Percentiles rank a stretch among this genome's conserved stretches.
These are phyloP conservation scores for Hypoxylon sp. DNA, from an alignment of 2,329 filamentous ascomycete genomes.

Conservation along the genomic window DNA sequence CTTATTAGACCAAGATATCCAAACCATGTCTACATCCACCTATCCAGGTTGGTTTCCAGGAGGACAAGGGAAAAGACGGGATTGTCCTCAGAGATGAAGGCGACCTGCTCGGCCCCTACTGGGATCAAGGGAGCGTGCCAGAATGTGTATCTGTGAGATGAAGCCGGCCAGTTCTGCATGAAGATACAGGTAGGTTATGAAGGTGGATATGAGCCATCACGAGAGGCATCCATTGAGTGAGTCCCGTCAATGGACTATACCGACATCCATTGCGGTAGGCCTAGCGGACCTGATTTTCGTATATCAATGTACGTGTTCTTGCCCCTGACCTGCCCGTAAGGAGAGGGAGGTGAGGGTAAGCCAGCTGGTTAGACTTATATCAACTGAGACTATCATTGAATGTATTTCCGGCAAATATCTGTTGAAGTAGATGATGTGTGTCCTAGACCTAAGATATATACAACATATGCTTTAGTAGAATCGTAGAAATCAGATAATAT, in stretches of 20 bases:
- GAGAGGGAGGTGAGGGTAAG: neutral
- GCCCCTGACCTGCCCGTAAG: neutral
- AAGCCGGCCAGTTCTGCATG: too few species aligned
- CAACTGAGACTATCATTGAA: too few species aligned
- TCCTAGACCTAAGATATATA: neutral
- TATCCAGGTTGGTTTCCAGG: neutral
- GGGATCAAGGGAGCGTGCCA: neutral
- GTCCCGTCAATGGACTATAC: too few species aligned
- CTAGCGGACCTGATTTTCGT: neutral
- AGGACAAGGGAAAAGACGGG: neutral
- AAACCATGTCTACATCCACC: neutral
- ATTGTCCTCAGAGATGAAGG: neutral
- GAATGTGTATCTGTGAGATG: neutral
- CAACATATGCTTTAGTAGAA: neutral
- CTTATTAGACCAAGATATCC: neutral
- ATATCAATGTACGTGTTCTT: neutral
- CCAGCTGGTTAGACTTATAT: neutral
- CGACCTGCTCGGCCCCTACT: neutral
- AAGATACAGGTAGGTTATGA: too few species aligned
- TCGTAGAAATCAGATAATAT: too few species aligned
- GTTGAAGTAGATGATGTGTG: neutral
- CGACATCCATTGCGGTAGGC: neutral
- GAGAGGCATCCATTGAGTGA: too few species aligned
- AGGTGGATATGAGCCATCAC: too few species aligned
- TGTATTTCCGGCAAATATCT: too few species aligned